Conservation (phyloP, 331 rosid species). For the Saraca asoca region DNA sequence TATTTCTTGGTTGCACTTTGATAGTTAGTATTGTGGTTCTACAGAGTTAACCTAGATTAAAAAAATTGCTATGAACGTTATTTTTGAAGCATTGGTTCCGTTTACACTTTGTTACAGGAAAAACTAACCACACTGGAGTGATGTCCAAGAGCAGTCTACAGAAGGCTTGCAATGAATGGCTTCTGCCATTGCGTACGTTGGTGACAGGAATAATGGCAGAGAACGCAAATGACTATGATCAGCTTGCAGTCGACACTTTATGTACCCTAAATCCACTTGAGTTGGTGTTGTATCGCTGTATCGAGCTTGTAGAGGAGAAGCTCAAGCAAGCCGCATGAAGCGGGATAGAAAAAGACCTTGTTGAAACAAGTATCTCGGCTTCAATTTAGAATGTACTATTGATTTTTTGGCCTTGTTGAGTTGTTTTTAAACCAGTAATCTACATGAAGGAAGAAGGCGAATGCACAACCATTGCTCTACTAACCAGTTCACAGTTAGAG, state of each 20-base stretch:
- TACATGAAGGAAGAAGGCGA: too few relatives aligned
- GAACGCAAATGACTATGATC: slow-evolving; percentile 55
- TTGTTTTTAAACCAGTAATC: too few relatives aligned
- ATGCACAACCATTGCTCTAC: too few relatives aligned
- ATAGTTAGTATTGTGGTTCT: neutral
- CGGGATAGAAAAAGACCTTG: too few relatives aligned
- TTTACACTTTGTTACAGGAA: too few relatives aligned
- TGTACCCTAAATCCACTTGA: slow-evolving; percentile 80
- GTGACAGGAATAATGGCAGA: slow-evolving; percentile 63
- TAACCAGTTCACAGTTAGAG: too few relatives aligned
- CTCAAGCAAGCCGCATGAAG: slow-evolving; percentile 36
- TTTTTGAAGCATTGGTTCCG: slow-evolving; percentile 18
- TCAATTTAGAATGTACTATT: too few relatives aligned
- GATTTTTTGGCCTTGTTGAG: too few relatives aligned
- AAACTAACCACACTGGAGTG: slow-evolving; percentile 61
- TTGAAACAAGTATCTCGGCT: too few relatives aligned
- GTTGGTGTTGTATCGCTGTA: slow-evolving; percentile 76
- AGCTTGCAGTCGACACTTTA: slow-evolving; percentile 49
- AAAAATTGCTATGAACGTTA: neutral
- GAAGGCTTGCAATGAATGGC: slow-evolving; percentile 73
- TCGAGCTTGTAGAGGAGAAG: slow-evolving; percentile 81
- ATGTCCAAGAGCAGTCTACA: slow-evolving; percentile 52
- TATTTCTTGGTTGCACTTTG: slow-evolving; percentile 5
- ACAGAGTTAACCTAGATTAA: slow-evolving; percentile 3
- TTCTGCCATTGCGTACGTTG: slow-evolving; percentile 73